These are phyloP conservation scores for Venturia carpophila DNA, from an alignment of 2,329 filamentous ascomycete genomes.

Conservation along the genomic window DNA sequence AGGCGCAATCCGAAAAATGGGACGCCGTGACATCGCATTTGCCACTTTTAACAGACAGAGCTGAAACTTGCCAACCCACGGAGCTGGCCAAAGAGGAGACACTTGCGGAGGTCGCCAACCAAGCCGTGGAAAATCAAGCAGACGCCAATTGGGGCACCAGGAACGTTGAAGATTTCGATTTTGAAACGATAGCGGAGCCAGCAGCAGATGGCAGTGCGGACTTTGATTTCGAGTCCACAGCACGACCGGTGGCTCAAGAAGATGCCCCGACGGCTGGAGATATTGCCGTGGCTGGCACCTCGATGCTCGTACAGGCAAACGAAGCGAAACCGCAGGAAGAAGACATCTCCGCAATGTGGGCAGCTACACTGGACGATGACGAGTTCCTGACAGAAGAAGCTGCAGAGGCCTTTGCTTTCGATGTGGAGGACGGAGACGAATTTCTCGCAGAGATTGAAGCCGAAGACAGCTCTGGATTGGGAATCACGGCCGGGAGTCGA, in stretches of 20 bases:
- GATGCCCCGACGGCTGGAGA: constrained; percentile 11
- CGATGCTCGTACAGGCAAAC: constrained; percentile 6
- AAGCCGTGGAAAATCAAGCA: not conserved
- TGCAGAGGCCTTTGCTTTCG: constrained; percentile 44
- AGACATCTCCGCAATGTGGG: constrained; percentile 74
- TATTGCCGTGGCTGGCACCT: constrained; percentile 5
- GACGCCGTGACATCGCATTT: constrained; percentile 11
- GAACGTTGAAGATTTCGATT: constrained; percentile 12
- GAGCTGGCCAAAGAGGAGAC: not conserved
- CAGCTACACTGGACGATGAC: constrained; percentile 72
- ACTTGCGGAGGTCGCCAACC: not conserved
- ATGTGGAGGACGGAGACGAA: constrained; percentile 78
- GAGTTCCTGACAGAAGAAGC: constrained; percentile 50
- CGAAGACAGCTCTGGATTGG: constrained; percentile 15
- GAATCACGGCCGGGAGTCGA: constrained; percentile 17
- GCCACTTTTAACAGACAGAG: not conserved
- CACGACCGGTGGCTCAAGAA: not conserved
- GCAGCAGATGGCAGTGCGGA: not conserved
- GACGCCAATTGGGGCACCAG: constrained; percentile 18
- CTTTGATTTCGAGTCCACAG: constrained; percentile 4
- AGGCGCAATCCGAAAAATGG: constrained; percentile 6
- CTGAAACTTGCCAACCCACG: not conserved
- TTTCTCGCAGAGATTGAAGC: constrained; percentile 60
- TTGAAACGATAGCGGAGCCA: constrained; percentile 3
- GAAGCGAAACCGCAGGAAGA: constrained; percentile 34